phyloP scores from a whole-genome alignment of 225 moss, liverwort and hornwort species.

The Polytrichum commune region DNA sequence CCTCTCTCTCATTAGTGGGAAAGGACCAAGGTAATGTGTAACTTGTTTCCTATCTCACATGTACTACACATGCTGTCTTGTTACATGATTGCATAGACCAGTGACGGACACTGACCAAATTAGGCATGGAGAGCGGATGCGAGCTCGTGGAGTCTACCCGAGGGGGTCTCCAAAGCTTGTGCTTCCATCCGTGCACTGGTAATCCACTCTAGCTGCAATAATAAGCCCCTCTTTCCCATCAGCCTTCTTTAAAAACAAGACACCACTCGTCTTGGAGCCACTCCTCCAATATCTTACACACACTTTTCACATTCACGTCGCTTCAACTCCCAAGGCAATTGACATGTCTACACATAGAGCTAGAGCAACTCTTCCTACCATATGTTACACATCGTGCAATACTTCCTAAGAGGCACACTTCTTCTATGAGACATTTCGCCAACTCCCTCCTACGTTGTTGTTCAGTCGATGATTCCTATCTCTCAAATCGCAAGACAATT shows the following conservation, averaged over 20 bases:
- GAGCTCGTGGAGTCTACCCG: constrained; percentile 41
- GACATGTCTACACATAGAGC: not conserved
- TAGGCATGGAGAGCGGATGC: constrained; percentile 30
- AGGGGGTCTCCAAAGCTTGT: constrained; percentile 34
- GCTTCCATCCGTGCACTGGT: constrained; percentile 33
- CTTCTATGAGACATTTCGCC: constrained; percentile 21
- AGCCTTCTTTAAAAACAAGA: constrained; percentile 26
- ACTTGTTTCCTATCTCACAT: constrained; percentile 17
- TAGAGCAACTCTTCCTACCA: not conserved
- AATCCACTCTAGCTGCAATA: constrained; percentile 42
- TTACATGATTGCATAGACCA: constrained; percentile 29
- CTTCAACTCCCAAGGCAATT: constrained; percentile 15
- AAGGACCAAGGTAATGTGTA: constrained; percentile 24
- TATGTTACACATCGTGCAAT: no score
- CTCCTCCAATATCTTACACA: constrained; percentile 16
- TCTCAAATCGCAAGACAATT: constrained; percentile 16
- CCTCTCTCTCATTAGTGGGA: constrained; percentile 32
- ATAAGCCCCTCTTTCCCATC: constrained; percentile 37
- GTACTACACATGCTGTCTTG: constrained; percentile 12
- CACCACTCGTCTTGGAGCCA: constrained; percentile 14
- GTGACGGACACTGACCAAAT: constrained; percentile 38
- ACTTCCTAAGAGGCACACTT: constrained; percentile 8
- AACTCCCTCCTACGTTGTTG: no score
- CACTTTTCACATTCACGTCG: constrained; percentile 9
- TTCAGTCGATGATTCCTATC: not conserved